Percentiles rank a stretch among this genome's conserved stretches.
These are phyloP conservation scores for Rhamnella rubrinervis DNA, from an alignment of 331 rosid species.

Conservation along the genomic window DNA sequence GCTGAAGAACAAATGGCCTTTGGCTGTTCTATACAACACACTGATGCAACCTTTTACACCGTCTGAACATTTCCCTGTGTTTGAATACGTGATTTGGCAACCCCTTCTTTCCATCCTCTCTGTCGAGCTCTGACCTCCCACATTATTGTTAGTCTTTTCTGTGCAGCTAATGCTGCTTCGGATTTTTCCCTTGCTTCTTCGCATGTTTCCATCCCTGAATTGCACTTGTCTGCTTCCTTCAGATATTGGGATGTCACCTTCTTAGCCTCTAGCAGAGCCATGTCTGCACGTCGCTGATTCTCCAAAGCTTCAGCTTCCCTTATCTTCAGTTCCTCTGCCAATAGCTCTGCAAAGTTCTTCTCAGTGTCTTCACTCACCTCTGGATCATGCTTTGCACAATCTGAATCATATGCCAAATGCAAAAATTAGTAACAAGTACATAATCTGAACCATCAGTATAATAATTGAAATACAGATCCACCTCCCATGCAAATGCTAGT, in stretches of 20 bases:
- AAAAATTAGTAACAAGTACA: slow-evolving; percentile 7
- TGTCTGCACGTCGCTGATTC: slow-evolving; percentile 69
- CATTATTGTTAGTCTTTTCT: slow-evolving; percentile 61
- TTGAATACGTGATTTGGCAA: slow-evolving; percentile 51
- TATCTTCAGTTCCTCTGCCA: slow-evolving; percentile 81
- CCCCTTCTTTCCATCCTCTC: slow-evolving; percentile 90
- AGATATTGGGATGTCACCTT: slow-evolving; percentile 90
- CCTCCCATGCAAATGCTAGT: background rate
- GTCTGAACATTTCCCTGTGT: slow-evolving; percentile 54
- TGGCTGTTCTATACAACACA: slow-evolving; percentile 6
- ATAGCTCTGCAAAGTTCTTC: slow-evolving; percentile 73
- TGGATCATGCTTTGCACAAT: slow-evolving; percentile 88
- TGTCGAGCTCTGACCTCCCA: slow-evolving; percentile 96
- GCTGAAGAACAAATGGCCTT: slow-evolving; percentile 23
- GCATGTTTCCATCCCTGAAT: slow-evolving; percentile 96
- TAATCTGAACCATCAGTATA: background rate
- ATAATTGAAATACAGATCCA: background rate
- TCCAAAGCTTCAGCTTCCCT: slow-evolving; percentile 73
- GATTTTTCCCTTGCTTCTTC: slow-evolving; percentile 93
- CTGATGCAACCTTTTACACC: slow-evolving; percentile 28
- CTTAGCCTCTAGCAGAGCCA: slow-evolving; percentile 94
- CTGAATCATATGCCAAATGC: slow-evolving; percentile 40
- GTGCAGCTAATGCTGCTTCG: slow-evolving; percentile 59
- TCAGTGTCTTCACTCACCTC: slow-evolving; percentile 83
- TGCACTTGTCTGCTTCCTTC: slow-evolving; percentile 98